Evolutionary conservation across 208 protist genomes (phyloP).

Genomic region (Leishmania tropica): DNA sequence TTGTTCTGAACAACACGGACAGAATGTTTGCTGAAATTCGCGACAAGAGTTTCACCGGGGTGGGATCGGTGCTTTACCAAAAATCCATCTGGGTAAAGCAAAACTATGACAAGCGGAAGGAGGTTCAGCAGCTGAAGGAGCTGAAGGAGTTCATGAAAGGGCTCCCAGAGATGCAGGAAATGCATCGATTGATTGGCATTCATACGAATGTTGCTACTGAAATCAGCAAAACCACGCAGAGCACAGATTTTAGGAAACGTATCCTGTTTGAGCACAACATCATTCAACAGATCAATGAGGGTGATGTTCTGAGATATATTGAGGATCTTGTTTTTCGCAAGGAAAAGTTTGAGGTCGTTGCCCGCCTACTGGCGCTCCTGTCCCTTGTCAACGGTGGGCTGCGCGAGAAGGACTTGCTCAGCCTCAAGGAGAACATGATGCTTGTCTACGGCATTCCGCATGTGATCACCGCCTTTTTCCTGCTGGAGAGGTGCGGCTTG

Average conservation of each 20-base stretch:
- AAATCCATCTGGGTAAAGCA: conserved; percentile 88
- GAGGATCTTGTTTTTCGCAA: conserved; percentile 79
- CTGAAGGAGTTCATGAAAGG: conserved; percentile 90
- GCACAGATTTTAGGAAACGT: conserved; percentile 60
- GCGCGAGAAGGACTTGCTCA: conserved; percentile 63
- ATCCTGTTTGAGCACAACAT: conserved; percentile 82
- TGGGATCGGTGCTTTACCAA: conserved; percentile 81
- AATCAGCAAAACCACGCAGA: conserved; percentile 74
- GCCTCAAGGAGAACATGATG: conserved; percentile 82
- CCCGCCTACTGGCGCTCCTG: conserved; percentile 80
- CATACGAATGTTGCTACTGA: conserved; percentile 84
- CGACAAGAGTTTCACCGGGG: conserved; percentile 72
- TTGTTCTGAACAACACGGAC: conserved; percentile 59
- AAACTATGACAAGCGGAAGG: conserved; percentile 83
- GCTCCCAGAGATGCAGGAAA: conserved; percentile 86
- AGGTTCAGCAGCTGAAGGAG: conserved; percentile 86
- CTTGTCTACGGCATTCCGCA: conserved; percentile 87
- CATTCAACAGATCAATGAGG: conserved; percentile 68
- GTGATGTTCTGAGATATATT: conserved; percentile 78
- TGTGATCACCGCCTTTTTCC: conserved; percentile 56
- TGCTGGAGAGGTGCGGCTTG: conserved; percentile 63
- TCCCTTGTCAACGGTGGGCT: conserved; percentile 87
- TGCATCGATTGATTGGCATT: conserved; percentile 76
- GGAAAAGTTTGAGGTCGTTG: conserved; percentile 56
- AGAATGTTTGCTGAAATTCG: conserved; percentile 83